Evolutionary conservation across 2,329 filamentous ascomycete genomes (phyloP), one percentile per base, ranked within the genome.

Genomic region (Venturia carpophila): DNA sequence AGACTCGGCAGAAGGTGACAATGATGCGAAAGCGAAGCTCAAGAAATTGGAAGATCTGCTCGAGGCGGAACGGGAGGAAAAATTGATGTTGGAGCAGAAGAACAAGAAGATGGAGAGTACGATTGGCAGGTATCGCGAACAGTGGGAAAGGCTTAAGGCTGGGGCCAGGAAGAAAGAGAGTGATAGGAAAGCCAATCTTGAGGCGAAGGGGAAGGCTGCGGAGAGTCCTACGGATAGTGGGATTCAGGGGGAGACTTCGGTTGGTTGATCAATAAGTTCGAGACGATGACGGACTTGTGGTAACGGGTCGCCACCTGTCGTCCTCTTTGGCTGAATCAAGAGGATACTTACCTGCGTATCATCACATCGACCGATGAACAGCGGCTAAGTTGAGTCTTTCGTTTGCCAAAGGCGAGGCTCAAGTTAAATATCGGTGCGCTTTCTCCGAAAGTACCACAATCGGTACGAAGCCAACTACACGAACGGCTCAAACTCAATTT

Each of bases 71-170:
- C 76, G 82, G 64, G 83, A 82, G 69, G 84, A 89, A 68, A 82
- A 87, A 69, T 84, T 87, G 62, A 80, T 80, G 41, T 76, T 91
- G 47, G 84, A 77, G 21, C 77, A 74, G 52, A 82, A 87, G 65
- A 87, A 86, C 49, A 85, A 88, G 60, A 86, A 85, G 73, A 73
- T 87, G 61, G 79, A 77, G 64, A 78, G 75, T 49, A 80, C 83
- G 7, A 73, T 87, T 17, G 79, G 75, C 0, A 76, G 81, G 65
- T 89, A 89, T 71, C 74, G 84, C 62, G 83, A 87, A 65, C 82
- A 85, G 66, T 90, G 86, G 85, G 86, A 89, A 73, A 84, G 84
- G 69, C 74, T 90, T 69, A 88, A 89, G 73, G 84, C 86, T 60
- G 84, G 84, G 0, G 87, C 87, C 1, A 82, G 66, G 39, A 56